phyloP scores from a whole-genome alignment of 164 flowering plant genomes.

The Warburgia ugandensis region DNA sequence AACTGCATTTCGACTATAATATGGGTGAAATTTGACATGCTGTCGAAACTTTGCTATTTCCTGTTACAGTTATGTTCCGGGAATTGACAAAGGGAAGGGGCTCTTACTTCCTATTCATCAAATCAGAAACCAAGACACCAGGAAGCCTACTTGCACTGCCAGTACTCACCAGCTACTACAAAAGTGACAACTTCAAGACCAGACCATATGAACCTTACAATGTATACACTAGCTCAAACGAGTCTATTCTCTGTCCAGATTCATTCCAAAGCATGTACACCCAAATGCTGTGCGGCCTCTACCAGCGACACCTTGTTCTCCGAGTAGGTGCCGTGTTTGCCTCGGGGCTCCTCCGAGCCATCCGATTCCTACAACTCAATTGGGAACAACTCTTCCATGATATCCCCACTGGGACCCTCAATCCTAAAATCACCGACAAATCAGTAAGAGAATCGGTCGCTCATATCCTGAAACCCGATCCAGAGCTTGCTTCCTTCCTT shows the following conservation, averaged over 20 bases:
- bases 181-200: constrained; percentile 56
- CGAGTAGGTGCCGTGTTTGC: constrained; percentile 80
- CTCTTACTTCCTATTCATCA: constrained; percentile 58
- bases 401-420: constrained; percentile 44
- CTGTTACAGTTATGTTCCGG: constrained; percentile 51
- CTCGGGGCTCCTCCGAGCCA: constrained; percentile 73
- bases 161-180: constrained; percentile 76
- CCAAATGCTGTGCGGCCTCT: constrained; percentile 76
- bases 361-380: constrained; percentile 55
- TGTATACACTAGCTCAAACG: constrained; percentile 70
- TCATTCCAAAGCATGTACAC: constrained; percentile 85
- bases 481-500: constrained; percentile 43
- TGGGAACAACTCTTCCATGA: constrained; percentile 47
- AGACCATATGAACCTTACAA: constrained; percentile 64
- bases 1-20: too few species aligned
- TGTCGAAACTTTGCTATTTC: neutral
- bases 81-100: constrained; percentile 66
- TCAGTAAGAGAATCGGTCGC: constrained; percentile 29
- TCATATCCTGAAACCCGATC: constrained; percentile 34
- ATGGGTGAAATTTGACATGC: too few species aligned
- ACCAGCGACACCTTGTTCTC: constrained; percentile 43
- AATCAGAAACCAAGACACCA: constrained; percentile 57
- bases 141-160: constrained; percentile 73
- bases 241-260: constrained; percentile 63
- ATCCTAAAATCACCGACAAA: constrained; percentile 39